These are phyloP conservation scores for Beauveria bassiana DNA, from an alignment of 2,329 filamentous ascomycete species.

Conservation along the genomic window DNA sequence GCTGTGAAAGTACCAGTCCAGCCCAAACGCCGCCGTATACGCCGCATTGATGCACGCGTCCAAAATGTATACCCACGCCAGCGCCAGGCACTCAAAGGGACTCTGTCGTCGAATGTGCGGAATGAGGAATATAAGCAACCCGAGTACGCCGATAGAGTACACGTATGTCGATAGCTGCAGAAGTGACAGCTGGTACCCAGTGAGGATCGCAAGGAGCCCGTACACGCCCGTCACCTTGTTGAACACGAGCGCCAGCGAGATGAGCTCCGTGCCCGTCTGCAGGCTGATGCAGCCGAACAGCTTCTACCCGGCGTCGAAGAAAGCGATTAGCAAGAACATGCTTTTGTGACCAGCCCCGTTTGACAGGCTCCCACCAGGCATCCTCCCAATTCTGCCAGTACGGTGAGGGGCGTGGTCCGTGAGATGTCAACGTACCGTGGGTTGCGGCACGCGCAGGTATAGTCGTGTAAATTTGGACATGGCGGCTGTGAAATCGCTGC, in stretches of 20 bases:
- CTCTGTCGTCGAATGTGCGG: constrained; percentile 73
- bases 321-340: constrained; percentile 7
- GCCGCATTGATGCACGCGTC: constrained; percentile 75
- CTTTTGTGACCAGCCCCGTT: neutral
- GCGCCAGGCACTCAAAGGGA: constrained; percentile 69
- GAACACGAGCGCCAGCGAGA: constrained; percentile 73
- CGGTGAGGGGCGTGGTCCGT: neutral
- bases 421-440: constrained; percentile 26
- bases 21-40: constrained; percentile 75
- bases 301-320: constrained; percentile 42
- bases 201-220: constrained; percentile 80
- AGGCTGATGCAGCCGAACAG: constrained; percentile 83
- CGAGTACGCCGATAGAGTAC: constrained; percentile 69
- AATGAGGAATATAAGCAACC: constrained; percentile 60
- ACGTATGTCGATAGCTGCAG: constrained; percentile 88
- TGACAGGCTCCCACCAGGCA: neutral
- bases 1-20: constrained; percentile 74
- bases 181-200: constrained; percentile 73
- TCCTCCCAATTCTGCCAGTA: constrained; percentile 2
- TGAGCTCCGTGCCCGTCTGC: constrained; percentile 77
- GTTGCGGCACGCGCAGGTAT: constrained; percentile 31
- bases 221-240: constrained; percentile 92
- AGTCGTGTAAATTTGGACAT: constrained; percentile 22
- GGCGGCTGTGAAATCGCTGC: neutral
- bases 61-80: constrained; percentile 79